Percentiles rank a stretch among this genome's conserved stretches.
These are phyloP conservation scores for Byssochlamys sp. DNA, from an alignment of 2,329 filamentous ascomycete species.

Conservation along the genomic window DNA sequence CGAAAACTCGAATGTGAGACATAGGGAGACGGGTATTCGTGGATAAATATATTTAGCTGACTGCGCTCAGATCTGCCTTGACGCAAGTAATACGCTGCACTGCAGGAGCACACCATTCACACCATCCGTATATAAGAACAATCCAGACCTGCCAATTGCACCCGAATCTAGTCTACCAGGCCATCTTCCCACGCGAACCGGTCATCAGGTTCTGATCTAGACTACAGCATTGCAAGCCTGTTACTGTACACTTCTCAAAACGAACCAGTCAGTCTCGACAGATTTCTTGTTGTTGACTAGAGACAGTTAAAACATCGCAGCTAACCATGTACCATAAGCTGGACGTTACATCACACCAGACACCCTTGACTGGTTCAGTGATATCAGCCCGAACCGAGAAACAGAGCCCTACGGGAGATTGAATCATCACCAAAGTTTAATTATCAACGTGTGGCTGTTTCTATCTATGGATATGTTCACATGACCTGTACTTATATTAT, in stretches of 20 bases:
- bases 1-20: not conserved
- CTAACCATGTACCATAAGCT: not conserved
- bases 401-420: not conserved
- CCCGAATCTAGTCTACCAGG: not conserved
- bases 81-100: not conserved
- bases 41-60: not conserved
- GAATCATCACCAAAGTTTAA: not conserved
- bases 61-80: not conserved
- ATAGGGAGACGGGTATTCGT: not conserved
- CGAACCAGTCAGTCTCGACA: not conserved
- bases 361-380: not conserved
- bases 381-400: not conserved
- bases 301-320: too few species aligned
- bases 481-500: not conserved
- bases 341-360: not conserved
- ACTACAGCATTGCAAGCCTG: not conserved
- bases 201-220: not conserved
- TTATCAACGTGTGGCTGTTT: not conserved
- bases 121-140: not conserved
- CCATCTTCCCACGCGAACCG: not conserved
- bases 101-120: not conserved
- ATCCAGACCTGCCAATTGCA: not conserved
- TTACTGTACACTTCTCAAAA: not conserved
- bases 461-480: not conserved
- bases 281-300: not conserved